Base-by-base conservation (phyloP, 2,329 filamentous ascomycete genomes). In the Colletotrichum sp. region DNA sequence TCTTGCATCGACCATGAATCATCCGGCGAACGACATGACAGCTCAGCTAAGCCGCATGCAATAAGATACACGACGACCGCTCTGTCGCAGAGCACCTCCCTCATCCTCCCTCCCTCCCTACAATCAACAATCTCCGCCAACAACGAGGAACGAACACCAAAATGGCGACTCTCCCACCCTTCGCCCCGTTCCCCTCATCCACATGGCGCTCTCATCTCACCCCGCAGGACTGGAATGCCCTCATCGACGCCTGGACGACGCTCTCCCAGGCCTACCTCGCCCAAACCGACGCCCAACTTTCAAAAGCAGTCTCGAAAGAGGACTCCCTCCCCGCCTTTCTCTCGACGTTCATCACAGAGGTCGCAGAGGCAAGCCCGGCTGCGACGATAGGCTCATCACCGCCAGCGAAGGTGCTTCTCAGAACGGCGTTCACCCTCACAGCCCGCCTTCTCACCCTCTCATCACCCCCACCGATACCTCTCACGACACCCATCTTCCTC, bases 151-250 rank as follows among this genome's bases (percentile, higher is more conserved):
- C 78, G 65, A 66, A 89, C 89, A 86, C 32, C 29, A 55, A 25
- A 55, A 80, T 84, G 52, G 77, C 82, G 80, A 82, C 86, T 70
- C 86, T 96, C 65, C 95, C 95, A 57, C 90, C 93, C 39, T 89
- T 98, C 84, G 95, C 94, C 73, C 91, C 94, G 25, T 96, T 97
- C 80, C 96, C 96, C 22, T 90, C 93, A 77, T 86, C 90, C 39
- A 87, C 88, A 71, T 92, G 95, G 87, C 92, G 92, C 81, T 90
- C 90, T 79, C 90, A 90, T 79, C 90, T 98, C 76, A 88, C 89
- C 52, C 86, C 92, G 5, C 86, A 89, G 67, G 95, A 98, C 85
- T 98, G 96, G 96, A 89, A 93, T 78, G 88, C 91, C 36, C 95
- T 94, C 82, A 86, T 98, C 63, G 91, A 94, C 78, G 93, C 95